Percentiles rank a stretch among this genome's conserved stretches.
These are phyloP conservation scores for Aspergillus sparsus DNA, from an alignment of 495 filamentous ascomycete genomes.

Conservation along the genomic window DNA sequence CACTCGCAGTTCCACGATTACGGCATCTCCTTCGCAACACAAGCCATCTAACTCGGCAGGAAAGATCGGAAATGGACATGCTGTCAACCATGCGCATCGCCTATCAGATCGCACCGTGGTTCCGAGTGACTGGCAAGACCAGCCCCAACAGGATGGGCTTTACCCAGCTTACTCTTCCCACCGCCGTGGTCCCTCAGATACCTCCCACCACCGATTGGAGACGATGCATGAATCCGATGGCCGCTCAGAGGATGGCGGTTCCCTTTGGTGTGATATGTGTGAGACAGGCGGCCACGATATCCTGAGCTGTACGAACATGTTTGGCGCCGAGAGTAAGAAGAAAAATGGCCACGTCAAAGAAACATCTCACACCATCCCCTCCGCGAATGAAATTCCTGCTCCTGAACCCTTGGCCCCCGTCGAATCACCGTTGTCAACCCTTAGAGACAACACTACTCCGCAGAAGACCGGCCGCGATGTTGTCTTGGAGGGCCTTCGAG, in stretches of 20 bases:
- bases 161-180: slow-evolving; percentile 29
- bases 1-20: slow-evolving; percentile 48
- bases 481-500: slow-evolving; percentile 65
- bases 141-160: slow-evolving; percentile 34
- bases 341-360: slow-evolving; percentile 21
- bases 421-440: slow-evolving; percentile 21
- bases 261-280: slow-evolving; percentile 94
- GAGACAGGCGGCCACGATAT: slow-evolving; percentile 94
- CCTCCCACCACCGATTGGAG: slow-evolving; percentile 43
- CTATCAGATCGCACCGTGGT: slow-evolving; percentile 52
- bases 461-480: slow-evolving; percentile 51
- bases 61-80: slow-evolving; percentile 30
- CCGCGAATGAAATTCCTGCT: slow-evolving; percentile 25
- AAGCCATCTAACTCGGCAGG: slow-evolving; percentile 41
- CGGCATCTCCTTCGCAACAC: slow-evolving; percentile 38
- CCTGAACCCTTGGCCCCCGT: slow-evolving; percentile 22
- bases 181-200: slow-evolving; percentile 34
- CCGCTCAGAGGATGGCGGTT: slow-evolving; percentile 70
- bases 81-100: slow-evolving; percentile 40
- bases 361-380: slow-evolving; percentile 14
- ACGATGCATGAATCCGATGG: slow-evolving; percentile 73
- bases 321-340: slow-evolving; percentile 49
- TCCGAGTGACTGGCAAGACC: slow-evolving; percentile 47
- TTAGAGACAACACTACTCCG: slow-evolving; percentile 25
- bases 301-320: slow-evolving; percentile 87